Base-by-base conservation (phyloP, 2,329 filamentous ascomycete genomes). In the Fusarium tuaranense region DNA sequence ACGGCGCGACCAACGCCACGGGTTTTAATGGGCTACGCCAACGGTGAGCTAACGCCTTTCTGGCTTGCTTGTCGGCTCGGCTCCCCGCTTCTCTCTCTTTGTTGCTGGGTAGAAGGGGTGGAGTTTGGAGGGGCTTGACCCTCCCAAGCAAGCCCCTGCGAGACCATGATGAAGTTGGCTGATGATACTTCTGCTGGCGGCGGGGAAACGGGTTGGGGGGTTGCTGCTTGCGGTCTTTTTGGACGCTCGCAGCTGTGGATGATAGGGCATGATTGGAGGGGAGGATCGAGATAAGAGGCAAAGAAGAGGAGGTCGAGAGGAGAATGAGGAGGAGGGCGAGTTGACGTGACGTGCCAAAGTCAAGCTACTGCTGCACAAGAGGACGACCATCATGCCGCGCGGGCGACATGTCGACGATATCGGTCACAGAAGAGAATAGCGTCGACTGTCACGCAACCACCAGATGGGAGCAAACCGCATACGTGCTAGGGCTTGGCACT, bases 11-110 rank as follows among this genome's bases (percentile, higher is more conserved):
- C 48, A n/a, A 65, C 72, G 72, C 71, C 63, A 73, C 66, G 44
- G 57, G 65, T 44, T 69, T 63, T 71, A 65, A 55, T 68, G 68
- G 67, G 67, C 69, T 38, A 66, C 61, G 60, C 70, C 74, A 77
- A 72, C 73, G 68, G 73, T 70, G 69, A 71, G 70, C 74, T 78
- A 78, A 75, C 38, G 60, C 44, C 62, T 75, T 73, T 67, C 69
- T 75, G 64, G 65, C 48, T 27, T 64, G 68, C 62, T 73, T 59
- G 61, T 67, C 67, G 64, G 63, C 64, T 73, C 68, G 68, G 65
- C 73, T 76, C 75, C 73, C 75, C 75, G 75, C 71, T 75, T 68
- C 65, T 60, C 65, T 62, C 68, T 58, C 63, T 64, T 60, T 69
- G 71, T 71, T 73, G 72, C 72, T 73, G 58, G 55, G 63, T 55